Percentiles rank a stretch among this genome's conserved stretches.
phyloP scores from a whole-genome alignment of 106 monocot genomes.

The Apostasia ramifera region DNA sequence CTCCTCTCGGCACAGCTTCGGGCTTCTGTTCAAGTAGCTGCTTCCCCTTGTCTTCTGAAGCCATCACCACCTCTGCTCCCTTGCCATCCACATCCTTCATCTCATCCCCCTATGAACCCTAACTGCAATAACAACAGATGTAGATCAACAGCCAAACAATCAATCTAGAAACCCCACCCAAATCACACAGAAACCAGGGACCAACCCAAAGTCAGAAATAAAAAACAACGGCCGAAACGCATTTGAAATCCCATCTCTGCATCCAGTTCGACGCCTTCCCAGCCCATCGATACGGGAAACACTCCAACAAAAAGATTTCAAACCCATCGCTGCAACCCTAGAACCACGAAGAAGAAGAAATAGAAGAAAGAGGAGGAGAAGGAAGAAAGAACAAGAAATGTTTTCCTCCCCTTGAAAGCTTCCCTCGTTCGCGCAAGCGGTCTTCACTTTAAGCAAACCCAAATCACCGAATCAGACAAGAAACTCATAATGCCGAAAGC shows the following conservation, averaged over 20 bases:
- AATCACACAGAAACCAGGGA: no score
- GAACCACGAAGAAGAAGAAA: background rate
- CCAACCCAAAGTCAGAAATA: background rate
- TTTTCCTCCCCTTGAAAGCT: background rate
- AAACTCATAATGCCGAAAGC: no score
- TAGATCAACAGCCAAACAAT: no score
- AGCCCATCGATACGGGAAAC: background rate
- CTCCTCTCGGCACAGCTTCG: background rate
- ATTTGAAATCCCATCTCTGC: background rate
- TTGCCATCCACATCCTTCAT: constrained; percentile 3
- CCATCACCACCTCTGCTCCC: background rate
- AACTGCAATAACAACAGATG: no score
- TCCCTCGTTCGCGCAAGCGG: background rate
- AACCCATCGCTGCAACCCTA: background rate
- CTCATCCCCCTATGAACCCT: background rate
- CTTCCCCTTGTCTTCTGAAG: background rate
- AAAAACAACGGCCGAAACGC: background rate
- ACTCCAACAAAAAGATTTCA: background rate
- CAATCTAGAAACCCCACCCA: no score
- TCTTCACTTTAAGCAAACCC: background rate
- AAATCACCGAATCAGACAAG: background rate
- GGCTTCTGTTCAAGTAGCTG: background rate
- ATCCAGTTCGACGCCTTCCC: background rate
- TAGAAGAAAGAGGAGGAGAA: background rate
- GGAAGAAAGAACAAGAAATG: no score